These are phyloP conservation scores for Nymphaea colorata DNA, from an alignment of 164 flowering plant species.

Conservation along the genomic window DNA sequence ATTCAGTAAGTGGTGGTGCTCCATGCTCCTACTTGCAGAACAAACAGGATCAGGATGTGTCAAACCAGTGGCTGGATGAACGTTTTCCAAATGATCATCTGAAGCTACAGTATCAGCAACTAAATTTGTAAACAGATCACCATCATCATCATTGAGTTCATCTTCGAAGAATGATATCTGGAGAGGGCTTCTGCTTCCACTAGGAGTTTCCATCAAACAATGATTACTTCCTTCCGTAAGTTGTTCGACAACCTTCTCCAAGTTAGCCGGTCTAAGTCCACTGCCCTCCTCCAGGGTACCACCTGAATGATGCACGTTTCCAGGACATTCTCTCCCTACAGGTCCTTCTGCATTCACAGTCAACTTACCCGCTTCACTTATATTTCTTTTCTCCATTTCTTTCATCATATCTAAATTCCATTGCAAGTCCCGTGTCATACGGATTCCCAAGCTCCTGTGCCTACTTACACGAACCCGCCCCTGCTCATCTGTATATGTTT, in stretches of 20 bases:
- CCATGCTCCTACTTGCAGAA: not conserved
- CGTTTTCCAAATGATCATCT: not conserved
- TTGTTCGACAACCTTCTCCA: not conserved
- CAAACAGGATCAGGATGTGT: not conserved
- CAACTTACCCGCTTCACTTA: slow-evolving; percentile 2
- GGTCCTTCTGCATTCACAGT: not conserved
- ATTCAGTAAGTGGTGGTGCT: not conserved
- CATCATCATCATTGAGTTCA: slow-evolving; percentile 34
- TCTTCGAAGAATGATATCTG: slow-evolving; percentile 50
- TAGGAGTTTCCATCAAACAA: not conserved
- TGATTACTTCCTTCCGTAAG: slow-evolving; percentile 1
- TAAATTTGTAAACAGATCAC: slow-evolving; percentile 52
- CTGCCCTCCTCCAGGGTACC: not conserved
- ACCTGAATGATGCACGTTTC: not conserved
- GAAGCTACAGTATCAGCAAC: slow-evolving; percentile 40
- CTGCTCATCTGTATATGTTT: slow-evolving; percentile 75
- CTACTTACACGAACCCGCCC: slow-evolving; percentile 73
- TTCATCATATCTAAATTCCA: slow-evolving; percentile 86
- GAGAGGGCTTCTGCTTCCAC: slow-evolving; percentile 20
- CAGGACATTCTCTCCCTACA: not conserved
- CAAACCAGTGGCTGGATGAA: not conserved
- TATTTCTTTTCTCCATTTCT: slow-evolving; percentile 51
- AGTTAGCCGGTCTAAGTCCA: not conserved
- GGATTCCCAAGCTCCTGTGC: slow-evolving; percentile 76
- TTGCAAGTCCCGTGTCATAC: slow-evolving; percentile 90